Evolutionary conservation across 2,329 filamentous ascomycete genomes (phyloP), one percentile per base, ranked within the genome.

Genomic region (Colletotrichum navitas): DNA sequence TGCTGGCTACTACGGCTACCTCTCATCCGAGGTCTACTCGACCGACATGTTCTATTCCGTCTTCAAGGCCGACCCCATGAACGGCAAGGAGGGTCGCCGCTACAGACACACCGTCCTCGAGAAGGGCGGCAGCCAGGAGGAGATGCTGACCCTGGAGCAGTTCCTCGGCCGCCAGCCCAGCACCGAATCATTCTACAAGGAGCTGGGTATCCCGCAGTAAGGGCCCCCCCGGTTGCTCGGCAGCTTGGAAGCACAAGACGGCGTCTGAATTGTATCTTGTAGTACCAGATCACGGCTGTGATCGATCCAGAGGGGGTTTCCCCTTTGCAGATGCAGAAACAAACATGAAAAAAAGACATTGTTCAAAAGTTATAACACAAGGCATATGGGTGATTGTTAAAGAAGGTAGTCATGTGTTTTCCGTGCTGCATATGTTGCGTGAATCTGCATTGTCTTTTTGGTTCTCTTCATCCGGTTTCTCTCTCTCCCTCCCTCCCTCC

Each of bases 21-120:
- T 92, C 43, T 92, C 89, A 74, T 94, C 91, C 1, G 89, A 94
- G 80, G 94, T 96, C 24, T 96, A 95, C 82, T 93, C 91, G 29
- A 88, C 92, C 34, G 93, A 97, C 81, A 95, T 97, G 93, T 97
- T 95, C 85, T 90, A 93, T 82, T 88, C 88, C 0, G 91, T 93
- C 58, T 96, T 96, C 83, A 91, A 92, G 83, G 85, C 88, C 75
- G 86, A 95, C 79, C 93, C 93, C 0, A 94, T 95, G 93, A 89
- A 94, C 79, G 86, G 86, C 41, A 88, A 87, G 74, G 89, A 94
- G 79, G 93, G 93, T 1, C 86, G 93, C 18, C 83, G 93, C 70
- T 96, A 95, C 82, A 87, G 93, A 65, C 91, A 94, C 80, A 92
- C 90, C 0, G 93, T 96, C 29, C 84, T 96, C 5, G 92, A 95